Evolutionary conservation across 179 eudicot genomes (phyloP).

Genomic region (Spergularia azorica): DNA sequence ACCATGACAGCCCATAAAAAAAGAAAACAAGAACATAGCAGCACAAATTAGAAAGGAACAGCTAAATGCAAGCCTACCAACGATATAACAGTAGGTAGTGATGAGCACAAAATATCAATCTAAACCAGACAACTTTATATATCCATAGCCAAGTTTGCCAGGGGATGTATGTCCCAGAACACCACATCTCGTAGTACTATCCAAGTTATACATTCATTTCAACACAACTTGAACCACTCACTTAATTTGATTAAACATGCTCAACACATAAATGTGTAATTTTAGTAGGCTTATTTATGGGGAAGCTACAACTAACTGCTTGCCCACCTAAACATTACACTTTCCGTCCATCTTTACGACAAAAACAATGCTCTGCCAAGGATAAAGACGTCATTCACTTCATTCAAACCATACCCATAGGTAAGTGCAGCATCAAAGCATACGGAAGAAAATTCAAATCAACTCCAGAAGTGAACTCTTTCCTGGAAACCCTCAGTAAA

Average conservation of each 20-base stretch:
- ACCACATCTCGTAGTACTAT: too few relatives aligned
- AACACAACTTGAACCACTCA: too few relatives aligned
- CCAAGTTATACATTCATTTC: too few relatives aligned
- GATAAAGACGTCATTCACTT: slow-evolving; percentile 55
- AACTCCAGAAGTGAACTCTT: background rate
- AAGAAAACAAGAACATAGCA: background rate
- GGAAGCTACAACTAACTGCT: slow-evolving; percentile 34
- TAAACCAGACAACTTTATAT: background rate
- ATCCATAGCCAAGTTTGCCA: background rate
- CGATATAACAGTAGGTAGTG: background rate
- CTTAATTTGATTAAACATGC: too few relatives aligned
- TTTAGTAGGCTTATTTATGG: slow-evolving; percentile 58
- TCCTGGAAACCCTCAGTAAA: background rate
- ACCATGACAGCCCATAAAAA: background rate
- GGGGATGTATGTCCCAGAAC: too few relatives aligned
- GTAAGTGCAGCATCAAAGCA: background rate
- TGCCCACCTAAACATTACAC: slow-evolving; percentile 74
- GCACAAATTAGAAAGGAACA: background rate
- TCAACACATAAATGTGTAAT: too few relatives aligned
- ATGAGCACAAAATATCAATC: background rate
- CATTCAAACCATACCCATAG: background rate
- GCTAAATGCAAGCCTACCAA: background rate
- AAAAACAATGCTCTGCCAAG: slow-evolving; percentile 51
- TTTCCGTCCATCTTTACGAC: slow-evolving; percentile 76
- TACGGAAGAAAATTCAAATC: background rate